phyloP scores from a whole-genome alignment of 2,329 filamentous ascomycete species.

The Botrytis porri region DNA sequence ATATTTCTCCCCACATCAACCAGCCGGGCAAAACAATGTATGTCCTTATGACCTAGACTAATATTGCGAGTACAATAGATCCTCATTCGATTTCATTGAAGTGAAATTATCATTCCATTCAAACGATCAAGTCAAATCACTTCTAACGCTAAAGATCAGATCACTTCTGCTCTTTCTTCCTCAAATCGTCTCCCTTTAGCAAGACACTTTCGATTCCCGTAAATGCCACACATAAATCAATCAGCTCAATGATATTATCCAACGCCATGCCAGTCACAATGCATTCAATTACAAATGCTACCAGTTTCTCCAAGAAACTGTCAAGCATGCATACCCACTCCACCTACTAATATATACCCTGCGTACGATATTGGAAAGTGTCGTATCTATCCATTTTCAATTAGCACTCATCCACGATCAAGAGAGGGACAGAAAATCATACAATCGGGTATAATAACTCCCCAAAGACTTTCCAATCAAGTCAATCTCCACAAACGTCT shows the following conservation, averaged over 20 bases:
- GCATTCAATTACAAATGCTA: not conserved
- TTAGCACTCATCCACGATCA: not conserved
- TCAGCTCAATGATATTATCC: constrained; percentile 15
- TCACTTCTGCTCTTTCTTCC: not conserved
- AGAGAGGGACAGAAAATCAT: constrained; percentile 40
- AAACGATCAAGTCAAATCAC: not conserved
- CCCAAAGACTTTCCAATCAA: constrained; percentile 77
- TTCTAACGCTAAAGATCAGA: not conserved
- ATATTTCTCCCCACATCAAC: not conserved
- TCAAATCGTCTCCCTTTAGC: not conserved
- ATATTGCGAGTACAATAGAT: not conserved
- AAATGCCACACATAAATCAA: constrained; percentile 14
- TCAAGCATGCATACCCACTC: not conserved
- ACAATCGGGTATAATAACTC: constrained; percentile 85
- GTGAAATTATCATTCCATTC: not conserved
- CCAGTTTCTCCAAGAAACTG: not conserved
- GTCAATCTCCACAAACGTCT: constrained; percentile 76
- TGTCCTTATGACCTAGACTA: not conserved
- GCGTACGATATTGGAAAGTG: constrained; percentile 83
- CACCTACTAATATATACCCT: constrained; percentile 70
- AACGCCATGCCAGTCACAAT: constrained; percentile 16
- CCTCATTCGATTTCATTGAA: not conserved
- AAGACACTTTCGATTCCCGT: not conserved
- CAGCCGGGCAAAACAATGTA: not conserved
- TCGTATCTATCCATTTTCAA: constrained; percentile 58